A percentile compares a stretch with the other conserved stretches of the same genome.
Conservation (phyloP, 768 basidiomycete genomes). For the Pseudohyphozyma bogoriensis region DNA sequence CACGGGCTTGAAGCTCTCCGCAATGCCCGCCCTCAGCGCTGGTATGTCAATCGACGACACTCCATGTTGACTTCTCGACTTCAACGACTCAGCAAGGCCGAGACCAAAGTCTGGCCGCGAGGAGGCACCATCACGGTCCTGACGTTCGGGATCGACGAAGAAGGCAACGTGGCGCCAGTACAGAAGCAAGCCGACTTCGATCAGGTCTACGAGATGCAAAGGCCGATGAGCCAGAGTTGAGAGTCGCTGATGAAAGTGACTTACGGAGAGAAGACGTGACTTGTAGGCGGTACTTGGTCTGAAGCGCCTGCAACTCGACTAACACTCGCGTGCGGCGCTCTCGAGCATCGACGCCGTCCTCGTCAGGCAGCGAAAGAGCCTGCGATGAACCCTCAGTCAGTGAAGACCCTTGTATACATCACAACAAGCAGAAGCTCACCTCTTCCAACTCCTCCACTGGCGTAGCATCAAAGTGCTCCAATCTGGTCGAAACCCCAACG, state of each 20-base stretch:
- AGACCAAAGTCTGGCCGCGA: conserved; percentile 32
- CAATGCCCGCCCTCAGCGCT: conserved; percentile 35
- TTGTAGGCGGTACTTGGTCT: conserved; percentile 37
- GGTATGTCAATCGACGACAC: conserved; percentile 17
- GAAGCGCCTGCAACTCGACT: conserved; percentile 58
- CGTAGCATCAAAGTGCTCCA: conserved; percentile 61
- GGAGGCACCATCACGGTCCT: conserved; percentile 38
- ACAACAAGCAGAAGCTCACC: conserved; percentile 40
- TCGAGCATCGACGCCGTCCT: conserved; percentile 39
- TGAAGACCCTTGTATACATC: background rate
- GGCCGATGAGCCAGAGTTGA: background rate
- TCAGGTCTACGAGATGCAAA: conserved; percentile 27
- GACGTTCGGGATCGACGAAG: conserved; percentile 41
- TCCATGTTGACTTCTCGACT: background rate
- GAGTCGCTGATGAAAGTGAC: conserved; percentile 28
- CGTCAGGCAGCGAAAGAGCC: conserved; percentile 44
- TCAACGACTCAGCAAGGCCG: conserved; percentile 1
- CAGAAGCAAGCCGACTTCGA: conserved; percentile 69
- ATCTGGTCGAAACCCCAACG: conserved; percentile 55
- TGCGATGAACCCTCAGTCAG: background rate
- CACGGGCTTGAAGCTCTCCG: conserved; percentile 46
- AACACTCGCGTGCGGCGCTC: conserved; percentile 39
- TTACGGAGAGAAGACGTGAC: conserved; percentile 53
- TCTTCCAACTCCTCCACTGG: conserved; percentile 61
- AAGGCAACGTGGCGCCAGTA: conserved; percentile 69